Percentiles rank a stretch among this genome's conserved stretches.
Conservation (phyloP, 345 rosid species). For the Excoecaria agallocha region DNA sequence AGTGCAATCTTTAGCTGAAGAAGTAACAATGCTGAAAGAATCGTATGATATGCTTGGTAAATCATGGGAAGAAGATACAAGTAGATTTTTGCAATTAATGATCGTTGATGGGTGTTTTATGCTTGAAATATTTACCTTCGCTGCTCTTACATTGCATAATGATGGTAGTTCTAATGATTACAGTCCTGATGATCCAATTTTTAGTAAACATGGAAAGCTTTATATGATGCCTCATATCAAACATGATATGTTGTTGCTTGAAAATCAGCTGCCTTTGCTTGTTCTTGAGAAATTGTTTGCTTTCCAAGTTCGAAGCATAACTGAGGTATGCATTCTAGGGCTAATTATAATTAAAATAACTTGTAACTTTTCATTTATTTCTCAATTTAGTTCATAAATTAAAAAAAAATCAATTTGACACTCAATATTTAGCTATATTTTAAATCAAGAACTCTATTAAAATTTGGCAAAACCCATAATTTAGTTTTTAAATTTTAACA, state of each 20-base stretch:
- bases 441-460: too few relatives aligned
- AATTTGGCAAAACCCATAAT: too few relatives aligned
- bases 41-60: conserved; percentile 28
- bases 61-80: conserved; percentile 22
- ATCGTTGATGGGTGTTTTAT: conserved; percentile 52
- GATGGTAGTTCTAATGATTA: background rate
- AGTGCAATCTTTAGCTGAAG: conserved; percentile 21
- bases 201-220: conserved; percentile 41
- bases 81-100: conserved; percentile 41
- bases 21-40: conserved; percentile 20
- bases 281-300: conserved; percentile 31
- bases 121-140: conserved; percentile 38
- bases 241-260: conserved; percentile 53
- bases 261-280: conserved; percentile 49
- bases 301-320: background rate
- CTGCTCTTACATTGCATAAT: conserved; percentile 5
- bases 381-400: too few relatives aligned
- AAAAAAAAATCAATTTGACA: too few relatives aligned
- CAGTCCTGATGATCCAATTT: conserved; percentile 37
- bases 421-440: too few relatives aligned
- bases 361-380: too few relatives aligned
- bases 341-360: too few relatives aligned
- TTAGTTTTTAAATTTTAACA: too few relatives aligned
- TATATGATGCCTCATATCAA: conserved; percentile 33
- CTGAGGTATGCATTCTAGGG: too few relatives aligned